Percentiles rank a stretch among this genome's conserved stretches.
These are phyloP conservation scores for Trifolium fragiferum DNA, from an alignment of 306 rosid species.

Conservation along the genomic window DNA sequence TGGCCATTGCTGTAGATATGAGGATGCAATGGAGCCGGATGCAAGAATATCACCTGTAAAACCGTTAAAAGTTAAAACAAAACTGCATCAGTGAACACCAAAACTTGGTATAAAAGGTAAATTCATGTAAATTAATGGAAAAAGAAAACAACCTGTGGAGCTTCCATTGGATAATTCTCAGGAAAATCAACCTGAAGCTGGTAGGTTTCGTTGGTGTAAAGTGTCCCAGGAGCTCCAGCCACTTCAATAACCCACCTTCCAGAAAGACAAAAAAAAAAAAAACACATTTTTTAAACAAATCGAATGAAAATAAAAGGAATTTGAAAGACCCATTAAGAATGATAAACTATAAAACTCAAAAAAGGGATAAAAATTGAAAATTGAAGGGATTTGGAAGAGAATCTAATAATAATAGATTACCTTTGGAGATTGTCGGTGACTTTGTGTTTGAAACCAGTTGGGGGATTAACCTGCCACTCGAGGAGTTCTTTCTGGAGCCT, in stretches of 20 bases:
- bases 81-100: constrained; percentile 4
- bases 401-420: no score
- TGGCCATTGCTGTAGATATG: constrained; percentile 99
- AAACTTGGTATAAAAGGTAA: neutral
- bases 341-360: neutral
- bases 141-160: constrained; percentile 77
- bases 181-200: constrained; percentile 99
- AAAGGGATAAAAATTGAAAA: neutral
- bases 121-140: neutral
- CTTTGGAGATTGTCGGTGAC: constrained; percentile 97
- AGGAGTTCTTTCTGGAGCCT: constrained; percentile 97
- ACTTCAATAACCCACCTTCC: constrained; percentile 99
- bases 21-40: constrained; percentile 97
- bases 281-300: neutral
- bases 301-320: constrained; percentile 1
- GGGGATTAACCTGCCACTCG: constrained; percentile 99
- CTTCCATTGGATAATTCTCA: constrained; percentile 99
- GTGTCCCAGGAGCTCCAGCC: constrained; percentile 96
- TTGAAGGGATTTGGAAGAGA: neutral
- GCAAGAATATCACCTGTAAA: constrained; percentile 90
- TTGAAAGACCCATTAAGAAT: constrained; percentile 1
- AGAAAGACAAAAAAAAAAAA: neutral
- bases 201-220: constrained; percentile 83
- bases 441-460: constrained; percentile 90
- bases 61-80: constrained; percentile 35